Evolutionary conservation across 441 rosid species (phyloP), one percentile per base, ranked within the genome.

Genomic region (Breynia disticha): DNA sequence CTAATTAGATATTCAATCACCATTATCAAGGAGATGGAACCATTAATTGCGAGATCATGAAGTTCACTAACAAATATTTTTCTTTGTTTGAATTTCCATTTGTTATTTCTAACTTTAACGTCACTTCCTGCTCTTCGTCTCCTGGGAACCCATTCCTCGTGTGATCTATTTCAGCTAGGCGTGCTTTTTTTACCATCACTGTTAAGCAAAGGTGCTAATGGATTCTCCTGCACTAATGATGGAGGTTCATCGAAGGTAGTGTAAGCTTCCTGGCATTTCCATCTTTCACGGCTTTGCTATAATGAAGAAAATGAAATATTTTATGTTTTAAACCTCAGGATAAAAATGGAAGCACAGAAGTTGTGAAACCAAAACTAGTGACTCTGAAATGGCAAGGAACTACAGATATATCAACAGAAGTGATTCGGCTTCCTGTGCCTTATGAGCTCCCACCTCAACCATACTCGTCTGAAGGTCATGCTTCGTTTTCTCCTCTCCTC

Each of bases 361-460:
- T 72, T 35, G 67, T 11, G 41, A 69, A 22, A 67, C 72, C 80
- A 22, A 65, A 68, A 48, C 74, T 86, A 60, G 95, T 78, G 72
- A 86, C 97, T 28, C 74, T 88, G 68, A 51, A 57, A 6, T 88
- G 86, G 86, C 71, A 60, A 74, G 82, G 81, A 63, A 69, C 72
- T 56, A 37, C 22, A 11, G 65, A 69, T 28, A 64, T 65, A 15
- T 67, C 75, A 7, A 42, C 76, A 0, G 78, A 81, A 72, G 73
- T 78, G 24, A 74, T 86, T 57, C 64, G 70, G 7, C 56, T 91
- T 57, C 95, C 95, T 1, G 67, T 88, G 60, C 97, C 97, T 49
- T 91, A 82, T n/a, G 76, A 91, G 59, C 82, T 86, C 37, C 95
- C 95, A 63, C 95, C 91, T 32, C 64, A 59, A 70, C 83, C 76